Base-by-base conservation (phyloP, 371 early-diverging fungal genomes). In the Mortierella polycephala region DNA sequence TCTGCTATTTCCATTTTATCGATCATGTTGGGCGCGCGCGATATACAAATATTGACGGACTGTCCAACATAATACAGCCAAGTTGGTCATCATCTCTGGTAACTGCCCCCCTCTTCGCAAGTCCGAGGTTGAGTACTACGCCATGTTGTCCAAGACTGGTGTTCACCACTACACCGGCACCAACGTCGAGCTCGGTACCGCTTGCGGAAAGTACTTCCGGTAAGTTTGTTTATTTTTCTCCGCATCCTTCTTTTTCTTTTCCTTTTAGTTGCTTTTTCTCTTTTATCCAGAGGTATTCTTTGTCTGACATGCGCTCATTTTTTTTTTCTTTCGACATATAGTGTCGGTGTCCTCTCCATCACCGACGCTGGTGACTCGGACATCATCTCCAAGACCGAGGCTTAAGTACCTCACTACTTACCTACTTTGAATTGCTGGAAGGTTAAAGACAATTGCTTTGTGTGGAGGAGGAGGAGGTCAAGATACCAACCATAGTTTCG, bases 61-160 rank as follows among this genome's bases (percentile, higher is more conserved):
- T 50, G 58, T 64, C 18, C 30, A 20, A 18, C 18, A 20, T 21
- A 51, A 46, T 18, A 61, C 88, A 95, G 96, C 98, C 89, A 98
- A 97, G 94, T 91, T 98, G 82, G 90, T 99, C 86, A 92, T 99
- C 89, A 93, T 99, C 86, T 93, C 98, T 77, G 96, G 95, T 83
- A 99, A 99, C 96, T 95, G 96, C 90, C 98, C 98, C 75, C 96
- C 98, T 83, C 94, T 99, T 85, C 92, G 99, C 88, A 98, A 98
- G 92, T 96, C 96, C 70, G 99, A 99, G 92, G 92, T 99, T 83
- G 98, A 99, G 91, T 99, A 99, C 96, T 98, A 98, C 89, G 99
- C 99, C 86, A 99, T 99, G 99, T 91, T 99, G 85, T 95, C 97
- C 89, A 98, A 98, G 95, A 98, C 98, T 82, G 92, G 92, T 90